These are phyloP conservation scores for Urtica urens DNA, from an alignment of 306 rosid species.

Conservation along the genomic window DNA sequence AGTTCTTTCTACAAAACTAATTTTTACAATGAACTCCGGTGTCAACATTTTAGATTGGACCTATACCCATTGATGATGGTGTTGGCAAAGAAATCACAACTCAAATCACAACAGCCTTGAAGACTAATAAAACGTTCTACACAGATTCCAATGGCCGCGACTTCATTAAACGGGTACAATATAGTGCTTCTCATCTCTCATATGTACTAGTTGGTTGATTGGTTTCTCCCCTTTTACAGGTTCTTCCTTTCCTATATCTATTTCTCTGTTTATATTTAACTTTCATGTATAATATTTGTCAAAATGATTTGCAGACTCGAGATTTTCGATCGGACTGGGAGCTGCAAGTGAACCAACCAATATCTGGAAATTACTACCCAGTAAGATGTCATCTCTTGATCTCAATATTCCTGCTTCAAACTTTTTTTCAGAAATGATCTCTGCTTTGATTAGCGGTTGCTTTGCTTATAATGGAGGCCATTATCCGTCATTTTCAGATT, in stretches of 20 bases:
- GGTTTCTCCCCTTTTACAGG: neutral
- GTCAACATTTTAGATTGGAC: constrained; percentile 17
- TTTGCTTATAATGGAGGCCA: neutral
- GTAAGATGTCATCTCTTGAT: constrained; percentile 10
- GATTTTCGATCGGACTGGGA: constrained; percentile 27
- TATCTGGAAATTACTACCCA: constrained; percentile 29
- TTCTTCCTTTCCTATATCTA: neutral
- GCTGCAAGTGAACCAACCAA: constrained; percentile 25
- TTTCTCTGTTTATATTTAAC: neutral
- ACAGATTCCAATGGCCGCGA: constrained; percentile 34
- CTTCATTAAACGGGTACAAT: constrained; percentile 23
- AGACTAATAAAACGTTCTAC: constrained; percentile 21
- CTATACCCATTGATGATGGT: constrained; percentile 25
- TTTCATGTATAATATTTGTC: neutral
- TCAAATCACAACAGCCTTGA: constrained; percentile 23
- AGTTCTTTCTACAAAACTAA: neutral
- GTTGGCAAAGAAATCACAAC: constrained; percentile 26
- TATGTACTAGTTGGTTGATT: neutral
- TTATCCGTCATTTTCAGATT: constrained; percentile 15
- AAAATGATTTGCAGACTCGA: constrained; percentile 20
- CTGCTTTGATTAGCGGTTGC: neutral
- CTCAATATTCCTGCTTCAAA: neutral
- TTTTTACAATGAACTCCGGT: neutral
- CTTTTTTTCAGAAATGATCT: neutral
- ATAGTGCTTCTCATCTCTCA: neutral